phyloP scores from a whole-genome alignment of 2,329 filamentous ascomycete genomes.

The Paecilomyces niveus region DNA sequence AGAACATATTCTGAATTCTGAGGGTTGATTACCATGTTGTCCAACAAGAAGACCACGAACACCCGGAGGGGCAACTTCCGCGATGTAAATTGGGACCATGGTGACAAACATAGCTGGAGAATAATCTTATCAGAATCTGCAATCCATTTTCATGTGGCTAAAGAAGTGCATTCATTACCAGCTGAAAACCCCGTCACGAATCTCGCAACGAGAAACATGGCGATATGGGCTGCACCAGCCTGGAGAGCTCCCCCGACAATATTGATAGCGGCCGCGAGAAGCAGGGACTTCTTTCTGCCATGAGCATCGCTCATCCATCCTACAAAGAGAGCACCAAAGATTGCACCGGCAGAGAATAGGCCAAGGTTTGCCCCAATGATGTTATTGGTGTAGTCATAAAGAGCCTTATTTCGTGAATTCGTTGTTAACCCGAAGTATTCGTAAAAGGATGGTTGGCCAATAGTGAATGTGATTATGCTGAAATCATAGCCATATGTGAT shows the following conservation, averaged over 20 bases:
- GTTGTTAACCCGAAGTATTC: constrained; percentile 1
- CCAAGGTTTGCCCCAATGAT: constrained; percentile 4
- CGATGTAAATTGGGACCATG: constrained; percentile 1
- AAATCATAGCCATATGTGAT: constrained; percentile 4
- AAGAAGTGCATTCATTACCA: constrained; percentile 1
- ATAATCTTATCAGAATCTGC: too few relatives aligned
- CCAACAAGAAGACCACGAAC: constrained; percentile 1
- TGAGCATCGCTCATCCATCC: constrained; percentile 11
- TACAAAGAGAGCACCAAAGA: constrained; percentile 8
- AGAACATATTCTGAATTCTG: not conserved
- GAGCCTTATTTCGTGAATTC: not conserved
- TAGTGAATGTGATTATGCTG: constrained; percentile 1
- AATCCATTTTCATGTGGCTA: too few relatives aligned
- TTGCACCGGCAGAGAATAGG: constrained; percentile 6
- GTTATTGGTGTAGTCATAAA: constrained; percentile 3
- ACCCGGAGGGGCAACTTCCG: constrained; percentile 2
- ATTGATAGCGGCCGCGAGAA: constrained; percentile 1
- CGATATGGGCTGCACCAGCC: constrained; percentile 8
- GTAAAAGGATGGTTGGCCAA: constrained; percentile 2
- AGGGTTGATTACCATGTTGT: constrained; percentile 1
- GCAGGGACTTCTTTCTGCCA: constrained; percentile 1
- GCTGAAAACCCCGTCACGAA: not conserved
- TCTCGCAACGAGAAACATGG: constrained; percentile 3
- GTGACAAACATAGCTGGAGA: too few relatives aligned
- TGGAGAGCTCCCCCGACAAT: constrained; percentile 9